Evolutionary conservation across 257 asterid species (phyloP).

Genomic region (Catharanthus roseus): DNA sequence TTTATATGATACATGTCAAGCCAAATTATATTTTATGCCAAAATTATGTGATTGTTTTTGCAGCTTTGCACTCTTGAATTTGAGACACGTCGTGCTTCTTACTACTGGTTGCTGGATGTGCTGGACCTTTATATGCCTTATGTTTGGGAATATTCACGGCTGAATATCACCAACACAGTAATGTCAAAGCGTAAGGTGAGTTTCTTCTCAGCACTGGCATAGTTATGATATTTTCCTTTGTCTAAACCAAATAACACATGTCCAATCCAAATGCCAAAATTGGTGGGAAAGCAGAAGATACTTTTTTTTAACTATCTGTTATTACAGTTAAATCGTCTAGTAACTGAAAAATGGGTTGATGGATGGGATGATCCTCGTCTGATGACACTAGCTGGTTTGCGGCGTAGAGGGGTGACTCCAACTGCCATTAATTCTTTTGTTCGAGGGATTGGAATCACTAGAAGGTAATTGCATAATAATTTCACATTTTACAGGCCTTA

Average conservation of each 20-base stretch:
- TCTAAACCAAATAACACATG: background rate
- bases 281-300: background rate
- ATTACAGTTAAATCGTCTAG: constrained; percentile 81
- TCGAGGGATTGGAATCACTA: constrained; percentile 88
- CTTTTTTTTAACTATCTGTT: constrained; percentile 10
- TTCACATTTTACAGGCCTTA: constrained; percentile 4
- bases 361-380: constrained; percentile 99
- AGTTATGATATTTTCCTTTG: background rate
- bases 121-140: constrained; percentile 77
- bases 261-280: background rate
- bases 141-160: constrained; percentile 90
- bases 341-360: constrained; percentile 84
- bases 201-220: background rate
- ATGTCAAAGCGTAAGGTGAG: constrained; percentile 94
- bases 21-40: background rate
- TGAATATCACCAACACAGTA: constrained; percentile 79
- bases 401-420: constrained; percentile 92
- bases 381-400: constrained; percentile 87
- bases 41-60: constrained; percentile 17
- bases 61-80: constrained; percentile 95
- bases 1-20: background rate
- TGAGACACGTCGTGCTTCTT: constrained; percentile 93
- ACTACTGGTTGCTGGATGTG: constrained; percentile 83
- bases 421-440: constrained; percentile 81
- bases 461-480: constrained; percentile 50